Base-by-base conservation (phyloP, 805 yeast species). In the Dipodascus albidus region DNA sequence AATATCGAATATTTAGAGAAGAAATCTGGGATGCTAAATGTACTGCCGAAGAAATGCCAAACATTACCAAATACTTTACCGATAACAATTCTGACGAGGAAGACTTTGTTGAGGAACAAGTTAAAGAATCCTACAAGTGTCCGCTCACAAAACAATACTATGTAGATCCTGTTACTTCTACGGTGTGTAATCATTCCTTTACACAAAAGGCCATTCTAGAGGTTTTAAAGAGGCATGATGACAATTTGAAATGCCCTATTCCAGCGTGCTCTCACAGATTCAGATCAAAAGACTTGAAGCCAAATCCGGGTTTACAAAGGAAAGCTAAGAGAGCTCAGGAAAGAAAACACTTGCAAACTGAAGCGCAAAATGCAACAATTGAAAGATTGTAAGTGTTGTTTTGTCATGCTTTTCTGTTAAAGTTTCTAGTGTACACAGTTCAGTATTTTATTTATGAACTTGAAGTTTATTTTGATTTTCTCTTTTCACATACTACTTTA, bases 111-210 rank as follows among this genome's bases (percentile, higher is more conserved):
- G 61, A 64, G 11, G 66, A 57, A 41, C 58, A 56, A 22, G 62
- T 57, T 22, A 53, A 50, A 2, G 55, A 57, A 14, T 59, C 67
- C 21, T 60, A 59, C 53, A 61, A 57, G 48, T 66, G 70, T 47
- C 70, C 70, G 2, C 47, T 66, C 23, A 59, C 70, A 2, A 54
- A 57, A 49, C 51, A 54, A 21, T 53, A 55, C 20, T 57, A 59
- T 47, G 64, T 24, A 23, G 60, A 66, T 33, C 67, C 70, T 2
- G 67, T 67, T 23, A 66, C 67, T 1, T 57, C 62, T 22, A 47
- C 52, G 17, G 53, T 51, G 1, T 66, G 70, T 50, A 57, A 57
- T 15, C 70, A 66, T 50, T 58, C 66, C 15, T 66, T 62, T 52
- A 57, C 65, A 17, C 41, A 51, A 22, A 53, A 42, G 6, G 65